Evolutionary conservation across 495 filamentous ascomycete species (phyloP).

Genomic region (Trichoderma parareesei): DNA sequence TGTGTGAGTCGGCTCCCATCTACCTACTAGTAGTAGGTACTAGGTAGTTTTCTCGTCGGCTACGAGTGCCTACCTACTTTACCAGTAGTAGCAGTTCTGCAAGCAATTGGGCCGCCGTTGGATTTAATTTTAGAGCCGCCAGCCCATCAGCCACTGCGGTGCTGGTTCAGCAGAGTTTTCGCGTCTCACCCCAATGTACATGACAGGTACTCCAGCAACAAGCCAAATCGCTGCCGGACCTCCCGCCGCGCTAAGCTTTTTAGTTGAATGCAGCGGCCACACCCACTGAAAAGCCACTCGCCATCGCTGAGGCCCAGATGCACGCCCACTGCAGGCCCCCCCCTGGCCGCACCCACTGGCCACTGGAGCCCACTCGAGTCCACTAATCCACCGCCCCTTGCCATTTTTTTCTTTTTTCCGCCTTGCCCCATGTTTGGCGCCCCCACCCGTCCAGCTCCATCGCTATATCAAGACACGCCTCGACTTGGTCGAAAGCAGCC

Average conservation of each 20-base stretch:
- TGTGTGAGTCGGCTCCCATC: too few relatives aligned
- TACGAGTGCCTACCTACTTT: not conserved
- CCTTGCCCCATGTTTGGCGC: not conserved
- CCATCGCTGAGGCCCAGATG: slow-evolving; percentile 8
- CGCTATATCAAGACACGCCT: slow-evolving; percentile 5
- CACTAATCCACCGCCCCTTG: not conserved
- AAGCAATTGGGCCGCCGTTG: not conserved
- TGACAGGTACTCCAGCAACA: not conserved
- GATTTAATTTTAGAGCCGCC: not conserved
- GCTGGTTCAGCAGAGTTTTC: not conserved
- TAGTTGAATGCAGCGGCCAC: slow-evolving; percentile 5
- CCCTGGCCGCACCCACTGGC: not conserved
- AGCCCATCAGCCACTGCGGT: not conserved
- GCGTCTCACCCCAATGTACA: not conserved
- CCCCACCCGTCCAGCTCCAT: slow-evolving; percentile 3
- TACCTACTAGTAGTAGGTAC: too few relatives aligned
- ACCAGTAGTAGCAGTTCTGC: not conserved
- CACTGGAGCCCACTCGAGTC: not conserved
- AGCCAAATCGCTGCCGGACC: not conserved
- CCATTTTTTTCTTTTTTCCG: slow-evolving; percentile 2
- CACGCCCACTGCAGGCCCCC: slow-evolving; percentile 1
- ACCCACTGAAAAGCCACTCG: slow-evolving; percentile 7
- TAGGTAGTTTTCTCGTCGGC: too few relatives aligned
- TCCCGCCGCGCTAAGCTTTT: slow-evolving; percentile 5
- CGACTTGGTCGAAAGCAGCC: not conserved